phyloP scores from a whole-genome alignment of 768 basidiomycete genomes.

The Boletus tylopilopsis region DNA sequence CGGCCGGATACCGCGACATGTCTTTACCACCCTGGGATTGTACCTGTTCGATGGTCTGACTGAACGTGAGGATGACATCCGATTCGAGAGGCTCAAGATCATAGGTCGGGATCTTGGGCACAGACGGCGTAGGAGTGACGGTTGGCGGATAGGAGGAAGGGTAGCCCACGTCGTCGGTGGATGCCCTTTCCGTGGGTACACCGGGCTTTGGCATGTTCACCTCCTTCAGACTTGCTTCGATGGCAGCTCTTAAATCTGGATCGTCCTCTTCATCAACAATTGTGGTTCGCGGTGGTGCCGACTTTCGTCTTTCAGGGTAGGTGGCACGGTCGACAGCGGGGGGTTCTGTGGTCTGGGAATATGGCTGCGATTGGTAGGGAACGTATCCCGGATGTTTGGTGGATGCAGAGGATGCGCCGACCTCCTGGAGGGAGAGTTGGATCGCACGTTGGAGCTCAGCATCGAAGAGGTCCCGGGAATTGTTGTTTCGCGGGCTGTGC shows the following conservation, averaged over 20 bases:
- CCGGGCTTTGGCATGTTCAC: slow-evolving; percentile 73
- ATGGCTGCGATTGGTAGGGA: slow-evolving; percentile 46
- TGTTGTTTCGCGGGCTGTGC: slow-evolving; percentile 50
- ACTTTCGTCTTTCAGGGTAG: slow-evolving; percentile 33
- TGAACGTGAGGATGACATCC: slow-evolving; percentile 87
- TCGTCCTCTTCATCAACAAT: slow-evolving; percentile 75
- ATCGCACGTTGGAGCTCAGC: slow-evolving; percentile 93
- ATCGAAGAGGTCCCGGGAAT: slow-evolving; percentile 65
- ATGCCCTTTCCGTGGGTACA: slow-evolving; percentile 62
- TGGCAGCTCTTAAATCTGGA: slow-evolving; percentile 87
- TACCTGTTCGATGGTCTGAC: slow-evolving; percentile 83
- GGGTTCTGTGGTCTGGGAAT: slow-evolving; percentile 59
- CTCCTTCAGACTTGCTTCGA: slow-evolving; percentile 92
- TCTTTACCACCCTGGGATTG: slow-evolving; percentile 75
- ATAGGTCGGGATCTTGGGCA: slow-evolving; percentile 64
- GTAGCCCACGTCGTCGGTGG: slow-evolving; percentile 47
- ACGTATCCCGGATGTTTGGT: slow-evolving; percentile 64
- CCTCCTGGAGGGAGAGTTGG: slow-evolving; percentile 82
- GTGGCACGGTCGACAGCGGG: slow-evolving; percentile 57
- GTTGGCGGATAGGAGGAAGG: slow-evolving; percentile 45
- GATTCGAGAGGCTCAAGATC: slow-evolving; percentile 81
- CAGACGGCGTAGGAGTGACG: slow-evolving; percentile 33
- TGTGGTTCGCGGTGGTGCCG: slow-evolving; percentile 19
- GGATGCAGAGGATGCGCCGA: slow-evolving; percentile 42
- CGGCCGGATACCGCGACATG: slow-evolving; percentile 77